phyloP scores from a whole-genome alignment of 169 alveolate species.

The Eimeria brunetti region DNA sequence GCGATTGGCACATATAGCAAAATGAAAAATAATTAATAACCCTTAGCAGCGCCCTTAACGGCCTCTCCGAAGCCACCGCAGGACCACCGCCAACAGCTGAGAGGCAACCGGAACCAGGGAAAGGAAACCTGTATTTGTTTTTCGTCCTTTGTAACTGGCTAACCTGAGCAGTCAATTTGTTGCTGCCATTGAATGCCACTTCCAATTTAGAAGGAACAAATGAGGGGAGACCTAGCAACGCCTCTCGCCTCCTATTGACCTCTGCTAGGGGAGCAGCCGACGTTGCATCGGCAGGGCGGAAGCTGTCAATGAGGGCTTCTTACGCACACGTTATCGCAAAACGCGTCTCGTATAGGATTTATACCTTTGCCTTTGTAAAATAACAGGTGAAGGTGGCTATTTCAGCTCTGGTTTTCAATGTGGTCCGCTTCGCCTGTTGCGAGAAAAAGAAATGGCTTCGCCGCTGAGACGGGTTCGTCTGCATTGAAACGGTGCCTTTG shows the following conservation, averaged over 20 bases:
- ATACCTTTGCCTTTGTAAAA: not conserved
- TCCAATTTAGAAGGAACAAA: not conserved
- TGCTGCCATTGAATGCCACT: not conserved
- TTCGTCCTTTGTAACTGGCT: not conserved
- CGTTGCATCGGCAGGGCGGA: constrained; percentile 28
- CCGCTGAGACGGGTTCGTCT: constrained; percentile 10
- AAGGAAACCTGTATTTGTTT: not conserved
- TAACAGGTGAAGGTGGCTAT: not conserved
- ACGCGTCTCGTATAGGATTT: not conserved
- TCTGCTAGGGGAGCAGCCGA: constrained; percentile 57
- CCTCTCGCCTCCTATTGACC: constrained; percentile 30
- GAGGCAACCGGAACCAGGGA: constrained; percentile 28
- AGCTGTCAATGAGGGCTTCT: not conserved
- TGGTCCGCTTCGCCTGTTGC: not conserved
- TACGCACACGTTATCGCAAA: not conserved
- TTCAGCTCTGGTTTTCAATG: not conserved
- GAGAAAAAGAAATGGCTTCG: not conserved
- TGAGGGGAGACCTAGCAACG: not conserved
- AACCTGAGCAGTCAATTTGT: not conserved
- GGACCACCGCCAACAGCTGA: constrained; percentile 31
- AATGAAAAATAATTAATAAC: not conserved
- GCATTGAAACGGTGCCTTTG: not conserved
- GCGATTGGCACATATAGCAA: not conserved
- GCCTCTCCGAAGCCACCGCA: not conserved
- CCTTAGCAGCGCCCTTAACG: constrained; percentile 8